Evolutionary conservation across 2,329 filamentous ascomycete genomes (phyloP), one percentile per base, ranked within the genome.

Genomic region (Colletotrichum sp.): DNA sequence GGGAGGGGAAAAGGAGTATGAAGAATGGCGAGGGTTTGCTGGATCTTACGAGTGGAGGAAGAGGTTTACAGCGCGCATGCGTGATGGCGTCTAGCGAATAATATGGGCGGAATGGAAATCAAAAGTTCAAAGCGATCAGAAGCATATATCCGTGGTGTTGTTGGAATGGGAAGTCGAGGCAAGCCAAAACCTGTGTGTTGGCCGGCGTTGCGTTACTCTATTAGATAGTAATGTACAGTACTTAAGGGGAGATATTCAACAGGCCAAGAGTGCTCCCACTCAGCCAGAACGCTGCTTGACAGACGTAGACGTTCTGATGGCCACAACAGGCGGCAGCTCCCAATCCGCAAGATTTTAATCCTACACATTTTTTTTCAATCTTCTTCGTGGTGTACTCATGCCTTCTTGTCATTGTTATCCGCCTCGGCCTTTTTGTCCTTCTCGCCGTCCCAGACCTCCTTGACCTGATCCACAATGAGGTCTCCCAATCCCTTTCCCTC

Each of bases 401-500:
- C 52, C 70, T 76, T 76, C 73, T 76, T 77, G 18, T 79, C 78
- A 52, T 67, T 61, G 24, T 77, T 75, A 21, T 70, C 73, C 55
- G 77, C 71, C 15, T 62, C 58, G 15, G 43, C 13, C 43, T 77
- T 77, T 60, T 78, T 78, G 56, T 77, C 77, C 13, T 75, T 75
- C 4, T 76, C 55, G 52, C 84, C 85, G 52, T 80, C 83, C 78
- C 83, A 90, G 15, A 91, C 91, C 77, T 92, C 90, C n/a, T 83
- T 82, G 70, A 92, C 84, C 82, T 92, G 90, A 10, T 91, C 89
- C 76, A 88, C 83, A 70, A 92, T 92, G 73, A 92, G 84, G 43
- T 88, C 89, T 76, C 87, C 88, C 80, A 91, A 87, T 5, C 90
- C 90, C 79, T 88, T 89, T 6, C 91, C 91, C 76, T 91, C 88